phyloP scores from a whole-genome alignment of 2,329 filamentous ascomycete species.

The Aulographum hederae region DNA sequence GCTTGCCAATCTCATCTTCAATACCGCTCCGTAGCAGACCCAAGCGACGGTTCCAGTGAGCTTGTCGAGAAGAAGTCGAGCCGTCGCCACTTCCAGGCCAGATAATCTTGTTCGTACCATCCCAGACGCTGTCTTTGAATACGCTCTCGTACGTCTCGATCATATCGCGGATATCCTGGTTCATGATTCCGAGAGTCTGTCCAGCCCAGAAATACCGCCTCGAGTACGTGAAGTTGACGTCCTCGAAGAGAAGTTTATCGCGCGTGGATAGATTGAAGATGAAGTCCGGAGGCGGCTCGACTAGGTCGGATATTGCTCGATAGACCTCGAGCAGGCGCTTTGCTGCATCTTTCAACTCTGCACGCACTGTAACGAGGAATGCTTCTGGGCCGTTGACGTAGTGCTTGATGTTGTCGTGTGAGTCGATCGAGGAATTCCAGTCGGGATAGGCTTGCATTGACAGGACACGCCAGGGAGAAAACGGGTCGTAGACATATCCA shows the following conservation, averaged over 20 bases:
- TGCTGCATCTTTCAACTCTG: conserved; percentile 41
- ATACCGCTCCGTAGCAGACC: conserved; percentile 28
- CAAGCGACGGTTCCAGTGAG: conserved; percentile 31
- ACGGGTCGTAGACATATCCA: conserved; percentile 38
- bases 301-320: conserved; percentile 36
- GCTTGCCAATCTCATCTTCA: conserved; percentile 31
- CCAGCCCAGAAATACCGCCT: conserved; percentile 45
- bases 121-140: conserved; percentile 41
- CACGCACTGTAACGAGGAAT: conserved; percentile 38
- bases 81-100: conserved; percentile 33
- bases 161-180: conserved; percentile 40
- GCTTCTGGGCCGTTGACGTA: conserved; percentile 44
- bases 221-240: conserved; percentile 41
- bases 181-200: conserved; percentile 41
- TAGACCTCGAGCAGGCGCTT: conserved; percentile 40
- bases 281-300: conserved; percentile 40
- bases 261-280: conserved; percentile 38
- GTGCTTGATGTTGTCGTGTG: conserved; percentile 34
- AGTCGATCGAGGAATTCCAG: conserved; percentile 36
- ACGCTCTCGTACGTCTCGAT: conserved; percentile 36
- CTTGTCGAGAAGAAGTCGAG: conserved; percentile 25
- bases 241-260: conserved; percentile 42
- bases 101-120: conserved; percentile 32
- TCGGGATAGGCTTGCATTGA: conserved; percentile 42
- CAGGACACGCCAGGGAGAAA: conserved; percentile 41